Base-by-base conservation (phyloP, 106 monocot species). In the Vanilla planifolia region DNA sequence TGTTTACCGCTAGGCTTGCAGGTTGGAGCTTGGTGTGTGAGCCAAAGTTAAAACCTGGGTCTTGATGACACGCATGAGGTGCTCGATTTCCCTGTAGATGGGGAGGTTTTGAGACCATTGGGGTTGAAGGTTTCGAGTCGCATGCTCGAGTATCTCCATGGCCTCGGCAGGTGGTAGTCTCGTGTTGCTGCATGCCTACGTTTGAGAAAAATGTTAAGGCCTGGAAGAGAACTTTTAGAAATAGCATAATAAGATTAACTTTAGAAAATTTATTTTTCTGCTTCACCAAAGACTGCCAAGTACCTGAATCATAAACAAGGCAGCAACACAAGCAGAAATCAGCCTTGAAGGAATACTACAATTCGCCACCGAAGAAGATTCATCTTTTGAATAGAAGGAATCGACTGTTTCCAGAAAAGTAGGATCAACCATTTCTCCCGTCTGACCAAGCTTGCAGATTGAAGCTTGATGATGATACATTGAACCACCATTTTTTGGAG, bases 11-110 rank as follows among this genome's bases (percentile, higher is more conserved):
- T n/a, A n/a, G n/a, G n/a, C n/a, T n/a, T 52, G 52, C 26, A 52
- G 16, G 60, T 20, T 41, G 19, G 46, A 25, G 16, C 33, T 28
- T 25, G 47, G 57, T 15, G 61, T 25, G 46, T 48, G 64, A 2
- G 70, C 24, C 5, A 74, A 55, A 7, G 70, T 27, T 22, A 79
- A 29, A 47, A 74, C 55, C 48, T 79, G 79, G 34, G 36, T 74
- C 74, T 69, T 74, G 42, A 79, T 79, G 52, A 73, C 47, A 11
- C 65, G 21, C 65, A 79, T 73, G 15, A 28, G 69, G 43, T 15
- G 42, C 55, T 79, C 65, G 36, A 74, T 74, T 4, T 79, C 79
- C 16, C 47, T 50, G 59, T 79, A 79, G 48, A 79, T 65, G 0
- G 50, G 52, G 2, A 74, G 47, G 55, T 79, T 79, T 30, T 74